phyloP scores from a whole-genome alignment of 805 yeast species.

The Lipomyces orientalis region DNA sequence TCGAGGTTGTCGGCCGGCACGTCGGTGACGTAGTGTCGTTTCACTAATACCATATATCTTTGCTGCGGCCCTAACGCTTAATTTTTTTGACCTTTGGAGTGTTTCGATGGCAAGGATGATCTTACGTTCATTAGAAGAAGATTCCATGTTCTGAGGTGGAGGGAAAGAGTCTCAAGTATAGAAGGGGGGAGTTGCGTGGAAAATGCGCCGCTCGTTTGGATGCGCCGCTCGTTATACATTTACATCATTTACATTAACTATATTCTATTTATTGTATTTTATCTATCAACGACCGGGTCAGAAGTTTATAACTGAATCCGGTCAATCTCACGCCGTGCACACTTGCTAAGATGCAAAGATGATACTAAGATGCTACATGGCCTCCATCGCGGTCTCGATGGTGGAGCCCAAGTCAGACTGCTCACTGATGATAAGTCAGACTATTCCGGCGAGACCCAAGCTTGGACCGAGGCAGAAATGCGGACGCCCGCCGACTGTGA shows the following conservation, averaged over 20 bases:
- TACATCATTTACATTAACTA: neutral
- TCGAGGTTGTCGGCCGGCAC: too few species aligned
- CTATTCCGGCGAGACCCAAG: conserved; percentile 4
- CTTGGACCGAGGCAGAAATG: neutral
- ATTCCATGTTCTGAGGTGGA: too few species aligned
- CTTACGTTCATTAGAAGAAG: too few species aligned
- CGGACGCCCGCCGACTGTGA: conserved; percentile 2
- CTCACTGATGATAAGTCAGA: neutral
- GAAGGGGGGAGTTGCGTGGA: too few species aligned
- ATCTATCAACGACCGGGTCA: neutral
- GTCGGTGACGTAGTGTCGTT: too few species aligned
- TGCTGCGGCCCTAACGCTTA: too few species aligned
- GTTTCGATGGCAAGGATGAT: too few species aligned
- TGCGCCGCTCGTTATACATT: too few species aligned
- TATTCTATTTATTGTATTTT: neutral
- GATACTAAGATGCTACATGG: neutral
- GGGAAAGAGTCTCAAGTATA: too few species aligned
- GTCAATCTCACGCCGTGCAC: conserved; percentile 1
- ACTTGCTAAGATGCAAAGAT: neutral
- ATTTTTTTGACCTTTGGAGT: too few species aligned
- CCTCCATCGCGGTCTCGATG: neutral
- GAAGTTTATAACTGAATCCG: neutral
- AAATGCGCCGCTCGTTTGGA: too few species aligned
- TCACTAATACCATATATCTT: too few species aligned
- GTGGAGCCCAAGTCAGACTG: conserved; percentile 1